These are phyloP conservation scores for Wickerhamiella pararugosa DNA, from an alignment of 1,139 yeast species.

Conservation along the genomic window DNA sequence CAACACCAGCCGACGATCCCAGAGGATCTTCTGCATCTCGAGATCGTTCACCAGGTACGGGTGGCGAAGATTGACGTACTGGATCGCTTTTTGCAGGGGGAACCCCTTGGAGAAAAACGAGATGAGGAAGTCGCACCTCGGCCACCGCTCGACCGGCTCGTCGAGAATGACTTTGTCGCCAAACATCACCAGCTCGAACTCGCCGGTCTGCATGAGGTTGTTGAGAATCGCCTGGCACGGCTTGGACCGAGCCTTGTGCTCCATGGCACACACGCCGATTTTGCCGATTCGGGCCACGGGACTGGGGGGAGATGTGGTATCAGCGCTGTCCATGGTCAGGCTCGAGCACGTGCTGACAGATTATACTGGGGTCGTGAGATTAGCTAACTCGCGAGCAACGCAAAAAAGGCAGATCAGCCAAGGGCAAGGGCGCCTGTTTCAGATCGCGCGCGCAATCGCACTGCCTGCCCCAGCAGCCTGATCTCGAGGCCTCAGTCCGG, in stretches of 20 bases:
- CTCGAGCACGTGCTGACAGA: too few relatives aligned
- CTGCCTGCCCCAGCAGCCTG: too few relatives aligned
- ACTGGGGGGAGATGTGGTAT: conserved; percentile 2
- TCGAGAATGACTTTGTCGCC: conserved; percentile 96
- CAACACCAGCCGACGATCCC: conserved; percentile 91
- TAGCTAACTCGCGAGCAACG: too few relatives aligned
- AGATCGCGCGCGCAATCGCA: too few relatives aligned
- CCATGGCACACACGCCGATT: conserved; percentile 99
- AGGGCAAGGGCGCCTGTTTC: too few relatives aligned
- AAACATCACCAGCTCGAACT: conserved; percentile 89
- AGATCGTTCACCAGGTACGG: conserved; percentile 86
- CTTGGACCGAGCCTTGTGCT: conserved; percentile 85
- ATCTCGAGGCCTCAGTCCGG: too few relatives aligned
- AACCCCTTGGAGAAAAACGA: conserved; percentile 92
- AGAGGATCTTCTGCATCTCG: conserved; percentile 76
- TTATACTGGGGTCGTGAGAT: too few relatives aligned
- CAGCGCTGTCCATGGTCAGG: not conserved
- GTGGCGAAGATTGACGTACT: conserved; percentile 74
- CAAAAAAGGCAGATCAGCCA: too few relatives aligned
- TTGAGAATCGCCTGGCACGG: conserved; percentile 89
- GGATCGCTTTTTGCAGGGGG: conserved; percentile 89
- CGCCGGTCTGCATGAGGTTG: conserved; percentile 80
- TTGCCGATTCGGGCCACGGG: conserved; percentile 45
- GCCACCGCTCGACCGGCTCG: conserved; percentile 91
- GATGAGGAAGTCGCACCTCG: conserved; percentile 89